Evolutionary conservation across 805 yeast genomes (phyloP).

Genomic region (Henningerozyma blattae): DNA sequence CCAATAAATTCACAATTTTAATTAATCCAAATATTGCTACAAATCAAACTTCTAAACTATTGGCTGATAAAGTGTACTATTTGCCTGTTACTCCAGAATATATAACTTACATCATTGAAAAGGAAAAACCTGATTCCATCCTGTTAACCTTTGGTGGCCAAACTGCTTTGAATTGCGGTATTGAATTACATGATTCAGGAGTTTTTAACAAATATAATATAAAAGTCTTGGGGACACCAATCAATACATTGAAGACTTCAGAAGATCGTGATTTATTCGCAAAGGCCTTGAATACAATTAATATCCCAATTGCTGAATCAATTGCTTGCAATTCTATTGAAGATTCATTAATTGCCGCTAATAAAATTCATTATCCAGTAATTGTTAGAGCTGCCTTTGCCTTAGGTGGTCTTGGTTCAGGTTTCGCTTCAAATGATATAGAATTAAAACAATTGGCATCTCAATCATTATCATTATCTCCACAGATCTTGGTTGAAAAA

Average conservation of each 20-base stretch:
- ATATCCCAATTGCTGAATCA: slow-evolving; percentile 94
- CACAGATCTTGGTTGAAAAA: slow-evolving; percentile 92
- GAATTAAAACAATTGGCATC: slow-evolving; percentile 83
- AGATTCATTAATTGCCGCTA: slow-evolving; percentile 88
- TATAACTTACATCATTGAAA: slow-evolving; percentile 86
- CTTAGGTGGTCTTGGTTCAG: slow-evolving; percentile 95
- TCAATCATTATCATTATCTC: slow-evolving; percentile 79
- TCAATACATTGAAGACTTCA: slow-evolving; percentile 86
- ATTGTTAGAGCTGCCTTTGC: slow-evolving; percentile 97
- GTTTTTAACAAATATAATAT: slow-evolving; percentile 81
- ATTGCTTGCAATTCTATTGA: slow-evolving; percentile 90
- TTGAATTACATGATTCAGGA: slow-evolving; percentile 88
- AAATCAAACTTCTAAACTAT: slow-evolving; percentile 87
- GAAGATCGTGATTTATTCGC: slow-evolving; percentile 97
- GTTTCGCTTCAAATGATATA: slow-evolving; percentile 74
- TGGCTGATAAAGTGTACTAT: slow-evolving; percentile 92
- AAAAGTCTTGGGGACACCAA: slow-evolving; percentile 96
- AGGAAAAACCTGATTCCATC: slow-evolving; percentile 94
- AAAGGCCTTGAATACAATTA: slow-evolving; percentile 85
- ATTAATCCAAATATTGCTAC: slow-evolving; percentile 96
- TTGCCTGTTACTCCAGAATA: slow-evolving; percentile 96
- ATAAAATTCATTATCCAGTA: slow-evolving; percentile 81
- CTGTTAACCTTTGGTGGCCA: slow-evolving; percentile 97
- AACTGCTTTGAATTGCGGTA: slow-evolving; percentile 94
- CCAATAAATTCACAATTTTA: slow-evolving; percentile 71